Evolutionary conservation across 371 early-diverging fungal genomes (phyloP).

Genomic region (Mortierella polycephala): DNA sequence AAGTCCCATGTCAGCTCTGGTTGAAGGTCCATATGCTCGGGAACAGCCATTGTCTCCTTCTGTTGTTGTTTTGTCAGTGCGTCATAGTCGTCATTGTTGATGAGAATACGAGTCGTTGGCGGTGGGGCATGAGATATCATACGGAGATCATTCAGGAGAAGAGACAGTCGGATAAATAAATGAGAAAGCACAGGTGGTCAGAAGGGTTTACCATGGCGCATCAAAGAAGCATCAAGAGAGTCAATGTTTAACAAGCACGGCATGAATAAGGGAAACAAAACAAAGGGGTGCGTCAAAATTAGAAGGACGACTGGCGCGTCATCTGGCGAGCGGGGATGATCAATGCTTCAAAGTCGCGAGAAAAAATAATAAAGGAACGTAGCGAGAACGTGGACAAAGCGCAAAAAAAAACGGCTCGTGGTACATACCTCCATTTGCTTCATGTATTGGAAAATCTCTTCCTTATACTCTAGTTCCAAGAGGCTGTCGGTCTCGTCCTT

Average conservation of each 20-base stretch:
- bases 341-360: too few relatives aligned
- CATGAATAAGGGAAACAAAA: too few relatives aligned
- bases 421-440: slow-evolving; percentile 54
- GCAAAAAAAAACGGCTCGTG: neutral
- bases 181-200: too few relatives aligned
- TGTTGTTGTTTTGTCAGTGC: slow-evolving; percentile 5
- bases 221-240: too few relatives aligned
- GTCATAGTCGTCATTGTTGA: neutral
- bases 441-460: slow-evolving; percentile 55
- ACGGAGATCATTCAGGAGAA: too few relatives aligned
- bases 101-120: neutral
- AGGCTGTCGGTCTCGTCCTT: slow-evolving; percentile 41
- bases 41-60: slow-evolving; percentile 55
- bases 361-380: too few relatives aligned
- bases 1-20: slow-evolving; percentile 72
- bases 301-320: too few relatives aligned
- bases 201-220: too few relatives aligned
- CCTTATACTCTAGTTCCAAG: slow-evolving; percentile 50
- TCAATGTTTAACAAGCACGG: too few relatives aligned
- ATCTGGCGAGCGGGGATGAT: too few relatives aligned
- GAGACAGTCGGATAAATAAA: too few relatives aligned
- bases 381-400: neutral
- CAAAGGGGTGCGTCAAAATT: too few relatives aligned
- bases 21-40: slow-evolving; percentile 66
- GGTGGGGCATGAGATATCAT: neutral